Conservation (phyloP, 352 stramenopile species). For the Phytophthora idaei region DNA sequence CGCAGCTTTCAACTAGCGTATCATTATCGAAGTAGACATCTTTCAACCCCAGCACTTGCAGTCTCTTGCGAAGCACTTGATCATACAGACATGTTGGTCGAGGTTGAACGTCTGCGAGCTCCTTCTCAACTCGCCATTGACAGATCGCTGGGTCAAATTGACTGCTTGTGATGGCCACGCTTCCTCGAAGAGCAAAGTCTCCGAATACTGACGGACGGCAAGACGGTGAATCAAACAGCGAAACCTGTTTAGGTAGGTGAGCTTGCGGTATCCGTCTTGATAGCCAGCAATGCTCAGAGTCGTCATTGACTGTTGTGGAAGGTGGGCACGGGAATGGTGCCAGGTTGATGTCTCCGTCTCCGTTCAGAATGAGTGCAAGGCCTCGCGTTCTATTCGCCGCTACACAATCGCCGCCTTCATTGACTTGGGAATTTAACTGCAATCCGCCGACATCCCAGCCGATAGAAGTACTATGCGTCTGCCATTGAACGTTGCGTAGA, state of each 20-base stretch:
- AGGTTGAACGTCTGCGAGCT: constrained; percentile 52
- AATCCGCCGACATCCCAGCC: constrained; percentile 39
- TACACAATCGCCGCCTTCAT: constrained; percentile 6
- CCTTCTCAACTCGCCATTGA: constrained; percentile 70
- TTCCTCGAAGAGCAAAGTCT: constrained; percentile 71
- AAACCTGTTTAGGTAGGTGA: constrained; percentile 25
- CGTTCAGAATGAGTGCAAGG: constrained; percentile 22
- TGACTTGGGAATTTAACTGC: neutral
- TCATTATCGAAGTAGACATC: constrained; percentile 49
- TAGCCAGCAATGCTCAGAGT: constrained; percentile 16
- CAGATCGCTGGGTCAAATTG: constrained; percentile 58
- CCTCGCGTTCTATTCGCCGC: constrained; percentile 17
- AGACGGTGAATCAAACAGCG: neutral
- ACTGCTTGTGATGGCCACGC: constrained; percentile 54
- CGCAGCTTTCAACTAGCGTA: constrained; percentile 8
- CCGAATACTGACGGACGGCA: constrained; percentile 12
- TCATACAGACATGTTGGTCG: constrained; percentile 34
- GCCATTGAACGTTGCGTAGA: constrained; percentile 59
- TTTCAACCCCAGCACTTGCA: constrained; percentile 38
- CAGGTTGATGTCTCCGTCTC: constrained; percentile 26
- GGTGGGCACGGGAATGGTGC: constrained; percentile 34
- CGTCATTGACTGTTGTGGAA: neutral
- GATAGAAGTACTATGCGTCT: constrained; percentile 53
- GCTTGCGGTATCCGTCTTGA: constrained; percentile 26
- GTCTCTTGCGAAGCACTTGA: constrained; percentile 20